Base-by-base conservation (phyloP, 345 rosid genomes). In the Salix brachista region DNA sequence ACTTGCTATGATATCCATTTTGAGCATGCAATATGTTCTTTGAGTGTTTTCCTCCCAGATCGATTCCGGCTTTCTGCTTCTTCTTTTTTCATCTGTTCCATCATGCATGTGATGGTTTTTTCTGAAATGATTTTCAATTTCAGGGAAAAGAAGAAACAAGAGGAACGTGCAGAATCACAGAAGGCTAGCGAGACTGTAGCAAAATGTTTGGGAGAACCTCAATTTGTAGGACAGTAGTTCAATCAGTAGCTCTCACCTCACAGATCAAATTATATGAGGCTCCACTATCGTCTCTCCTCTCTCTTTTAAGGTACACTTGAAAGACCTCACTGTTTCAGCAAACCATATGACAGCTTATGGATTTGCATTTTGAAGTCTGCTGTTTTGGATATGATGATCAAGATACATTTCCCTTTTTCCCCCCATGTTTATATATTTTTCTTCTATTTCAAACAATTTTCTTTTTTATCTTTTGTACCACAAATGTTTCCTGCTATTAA, bases 101-200 rank as follows among this genome's bases (percentile, higher is more conserved):
- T 54, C 4, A 4, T 44, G 52, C 12, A 48, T 52, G 21, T 44
- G 4, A 67, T 77, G 48, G 26, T 60, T 39, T 44, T 66, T 48
- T 37, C 48, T 56, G 25, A 39, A 36, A 26, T 26, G 74, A 17
- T 52, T 77, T 23, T 34, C 77, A 60, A 32, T 80, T 82, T 46
- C 91, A 96, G 97, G 92, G 99, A 96, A 86, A 96, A 93, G 92
- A 96, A 89, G 86, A 93, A 96, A 80, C 86, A 67, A 80, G 95
- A 87, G 81, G 98, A 93, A 80, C 82, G 96, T 80, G 71, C 88
- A 5, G 92, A 83, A 79, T 84, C 98, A 16, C 94, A 90, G 79
- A 90, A 89, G 77, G 90, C 96, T 58, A 93, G 83, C 30, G 99
- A 93, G 82, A 89, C 97, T 6, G 78, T 93, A 68, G 85, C 86